These are phyloP conservation scores for Xenosphaeropsis pyriputrescens DNA, from an alignment of 2,329 filamentous ascomycete species.

Conservation along the genomic window DNA sequence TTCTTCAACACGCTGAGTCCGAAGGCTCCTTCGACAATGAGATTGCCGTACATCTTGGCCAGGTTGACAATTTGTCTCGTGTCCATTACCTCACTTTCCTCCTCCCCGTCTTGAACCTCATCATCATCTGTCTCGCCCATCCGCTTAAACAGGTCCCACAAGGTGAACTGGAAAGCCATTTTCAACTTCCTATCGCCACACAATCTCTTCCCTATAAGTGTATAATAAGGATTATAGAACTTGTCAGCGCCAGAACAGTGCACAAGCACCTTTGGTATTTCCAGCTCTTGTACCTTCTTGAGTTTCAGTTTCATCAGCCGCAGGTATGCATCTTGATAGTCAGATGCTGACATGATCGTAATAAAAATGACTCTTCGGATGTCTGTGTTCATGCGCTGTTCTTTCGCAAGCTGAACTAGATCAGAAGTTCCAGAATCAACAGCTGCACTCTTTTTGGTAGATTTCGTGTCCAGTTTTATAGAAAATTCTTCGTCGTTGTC, in stretches of 20 bases:
- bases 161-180: conserved; percentile 73
- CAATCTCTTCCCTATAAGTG: conserved; percentile 64
- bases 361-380: conserved; percentile 64
- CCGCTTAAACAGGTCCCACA: conserved; percentile 75
- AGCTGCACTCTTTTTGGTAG: neutral
- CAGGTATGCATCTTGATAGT: conserved; percentile 70
- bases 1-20: conserved; percentile 47
- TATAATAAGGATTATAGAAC: conserved; percentile 87
- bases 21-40: conserved; percentile 45
- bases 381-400: conserved; percentile 21
- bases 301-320: conserved; percentile 71
- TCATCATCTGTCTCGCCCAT: conserved; percentile 61
- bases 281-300: conserved; percentile 72
- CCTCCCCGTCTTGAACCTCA: conserved; percentile 47
- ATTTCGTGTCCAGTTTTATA: conserved; percentile 14
- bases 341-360: conserved; percentile 71
- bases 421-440: conserved; percentile 14
- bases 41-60: conserved; percentile 47
- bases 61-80: conserved; percentile 50
- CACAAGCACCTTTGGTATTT: conserved; percentile 76
- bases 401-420: conserved; percentile 18
- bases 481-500: conserved; percentile 18
- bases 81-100: conserved; percentile 32
- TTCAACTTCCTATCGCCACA: conserved; percentile 62
- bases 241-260: conserved; percentile 77